Base-by-base conservation (phyloP, 495 filamentous ascomycete species). In the Penicillium robsamsonii region DNA sequence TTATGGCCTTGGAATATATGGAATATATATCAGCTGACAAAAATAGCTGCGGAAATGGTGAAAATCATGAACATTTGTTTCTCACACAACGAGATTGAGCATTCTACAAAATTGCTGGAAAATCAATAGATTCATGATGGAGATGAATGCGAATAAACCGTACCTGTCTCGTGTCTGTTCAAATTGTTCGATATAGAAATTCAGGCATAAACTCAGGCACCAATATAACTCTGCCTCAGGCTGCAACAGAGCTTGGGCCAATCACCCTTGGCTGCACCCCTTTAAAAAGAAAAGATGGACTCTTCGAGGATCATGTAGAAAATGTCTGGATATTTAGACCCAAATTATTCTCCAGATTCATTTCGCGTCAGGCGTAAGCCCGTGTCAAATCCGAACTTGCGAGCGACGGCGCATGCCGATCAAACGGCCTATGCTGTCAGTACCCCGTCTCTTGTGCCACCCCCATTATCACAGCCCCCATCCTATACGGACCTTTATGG, bases 311-410 rank as follows among this genome's bases (percentile, higher is more conserved):
- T 13, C 22, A 45, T 24, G 30, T 55, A 53, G 13, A 56, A 15
- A 11, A 68, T 68, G 65, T 61, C 65, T 29, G 27, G 47, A 15
- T 56, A 50, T 37, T 31, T 66, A 20, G 46, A 44, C 13, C 63
- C 65, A 1, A 56, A 43, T 6, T 11, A 37, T n/a, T 58, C 63
- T 11, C 33, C 59, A n/a, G 64, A 62, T 46, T 17, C 30, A 30
- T 60, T 61, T 40, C 58, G 46, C 12, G 61, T 67, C 42, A 57
- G 24, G 22, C 64, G 67, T 8, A 70, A 70, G 49, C 67, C 67
- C 15, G 56, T 70, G 17, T 65, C 67, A 27, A 63, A 67, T 35
- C 64, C 67, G 8, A 67, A 70, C 33, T 35, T 67, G 33, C 53
- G 66, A 51, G 63, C 40, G 15, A 57, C 62, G n/a, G 61, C 62